A percentile compares a stretch with the other conserved stretches of the same genome.
These are phyloP conservation scores for Chloranthus sessilifolius DNA, from an alignment of 164 flowering plant genomes.

Conservation along the genomic window DNA sequence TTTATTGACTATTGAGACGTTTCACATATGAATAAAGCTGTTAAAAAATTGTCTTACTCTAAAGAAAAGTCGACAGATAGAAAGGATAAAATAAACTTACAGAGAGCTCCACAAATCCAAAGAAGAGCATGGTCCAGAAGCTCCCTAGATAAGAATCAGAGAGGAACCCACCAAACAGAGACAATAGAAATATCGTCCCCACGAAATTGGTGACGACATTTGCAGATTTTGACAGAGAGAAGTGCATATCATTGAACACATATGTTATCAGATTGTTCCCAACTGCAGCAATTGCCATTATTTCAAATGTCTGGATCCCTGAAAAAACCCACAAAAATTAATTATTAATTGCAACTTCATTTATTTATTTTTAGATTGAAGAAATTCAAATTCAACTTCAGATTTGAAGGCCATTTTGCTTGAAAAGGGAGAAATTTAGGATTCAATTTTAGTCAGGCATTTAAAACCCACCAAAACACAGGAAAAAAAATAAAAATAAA, in stretches of 20 bases:
- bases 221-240: conserved; percentile 72
- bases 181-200: conserved; percentile 78
- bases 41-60: too few species aligned
- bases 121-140: conserved; percentile 90
- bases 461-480: neutral
- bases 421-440: neutral
- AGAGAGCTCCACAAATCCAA: conserved; percentile 87
- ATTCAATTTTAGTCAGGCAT: neutral
- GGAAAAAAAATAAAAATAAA: neutral
- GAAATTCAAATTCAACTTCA: too few species aligned
- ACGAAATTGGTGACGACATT: conserved; percentile 87
- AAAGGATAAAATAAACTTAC: conserved; percentile 31
- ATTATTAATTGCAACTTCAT: too few species aligned
- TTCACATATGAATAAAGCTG: too few species aligned
- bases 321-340: too few species aligned
- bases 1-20: too few species aligned
- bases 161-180: conserved; percentile 87
- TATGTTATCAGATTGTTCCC: conserved; percentile 93
- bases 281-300: conserved; percentile 89
- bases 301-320: conserved; percentile 88
- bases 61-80: too few species aligned
- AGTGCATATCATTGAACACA: conserved; percentile 87
- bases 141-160: conserved; percentile 89
- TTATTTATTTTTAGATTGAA: too few species aligned
- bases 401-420: too few species aligned